Percentiles rank a stretch among this genome's conserved stretches.
Evolutionary conservation across 306 rosid genomes (phyloP).

Genomic region (Trifolium repens): DNA sequence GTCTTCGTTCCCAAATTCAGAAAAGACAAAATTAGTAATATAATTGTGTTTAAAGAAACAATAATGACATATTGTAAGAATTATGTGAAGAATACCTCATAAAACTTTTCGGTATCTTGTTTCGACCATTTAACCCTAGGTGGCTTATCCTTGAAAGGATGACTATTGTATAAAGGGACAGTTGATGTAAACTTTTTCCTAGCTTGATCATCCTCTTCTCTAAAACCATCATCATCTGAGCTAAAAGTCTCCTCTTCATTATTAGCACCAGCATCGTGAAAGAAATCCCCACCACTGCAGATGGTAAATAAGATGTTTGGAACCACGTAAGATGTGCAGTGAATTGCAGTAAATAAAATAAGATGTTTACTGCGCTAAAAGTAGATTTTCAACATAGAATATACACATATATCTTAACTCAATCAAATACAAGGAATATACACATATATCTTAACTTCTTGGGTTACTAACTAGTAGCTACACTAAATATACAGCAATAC

Average conservation of each 20-base stretch:
- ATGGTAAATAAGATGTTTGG: too few relatives aligned
- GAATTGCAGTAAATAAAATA: too few relatives aligned
- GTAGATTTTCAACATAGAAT: too few relatives aligned
- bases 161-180: conserved; percentile 59
- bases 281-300: conserved; percentile 50
- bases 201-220: conserved; percentile 56
- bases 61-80: conserved; percentile 15
- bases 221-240: conserved; percentile 53
- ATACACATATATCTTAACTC: background rate
- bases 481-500: background rate
- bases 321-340: too few relatives aligned
- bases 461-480: background rate
- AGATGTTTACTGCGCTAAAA: too few relatives aligned
- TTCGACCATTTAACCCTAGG: conserved; percentile 77
- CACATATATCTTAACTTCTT: background rate
- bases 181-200: conserved; percentile 41
- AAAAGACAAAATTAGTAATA: background rate
- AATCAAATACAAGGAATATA: background rate
- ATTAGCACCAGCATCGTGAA: conserved; percentile 45
- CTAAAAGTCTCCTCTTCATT: conserved; percentile 52
- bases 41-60: conserved; percentile 11
- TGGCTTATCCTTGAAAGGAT: conserved; percentile 70
- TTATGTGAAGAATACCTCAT: conserved; percentile 55
- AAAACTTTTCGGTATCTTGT: conserved; percentile 78
- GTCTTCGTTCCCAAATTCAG: conserved; percentile 5